Conservation (phyloP, 345 rosid genomes). For the Eucalyptus pauciflora region DNA sequence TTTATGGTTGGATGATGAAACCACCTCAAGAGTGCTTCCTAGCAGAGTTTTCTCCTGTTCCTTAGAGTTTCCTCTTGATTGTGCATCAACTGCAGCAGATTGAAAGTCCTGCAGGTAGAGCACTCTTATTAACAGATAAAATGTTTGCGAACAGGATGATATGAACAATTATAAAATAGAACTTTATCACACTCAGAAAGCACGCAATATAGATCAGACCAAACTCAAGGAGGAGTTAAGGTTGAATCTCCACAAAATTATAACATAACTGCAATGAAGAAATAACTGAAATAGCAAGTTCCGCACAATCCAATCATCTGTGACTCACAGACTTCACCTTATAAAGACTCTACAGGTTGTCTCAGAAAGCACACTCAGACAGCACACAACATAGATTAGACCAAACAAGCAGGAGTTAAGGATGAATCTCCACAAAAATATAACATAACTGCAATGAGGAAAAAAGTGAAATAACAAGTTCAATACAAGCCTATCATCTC, state of each 20-base stretch:
- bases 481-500: not conserved
- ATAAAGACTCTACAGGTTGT: not conserved
- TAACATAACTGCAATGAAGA: not conserved
- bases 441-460: not conserved
- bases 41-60: not conserved
- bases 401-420: not conserved
- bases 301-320: not conserved
- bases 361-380: not conserved
- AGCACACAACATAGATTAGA: not conserved
- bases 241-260: not conserved
- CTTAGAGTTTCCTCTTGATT: not conserved
- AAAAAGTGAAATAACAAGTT: not conserved
- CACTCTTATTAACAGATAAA: not conserved
- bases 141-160: not conserved
- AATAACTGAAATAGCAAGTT: not conserved
- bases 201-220: not conserved
- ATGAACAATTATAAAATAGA: not conserved
- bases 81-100: constrained; percentile 15
- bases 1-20: constrained; percentile 25
- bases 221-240: not conserved
- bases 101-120: constrained; percentile 26
- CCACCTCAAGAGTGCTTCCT: constrained; percentile 5
- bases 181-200: not conserved
- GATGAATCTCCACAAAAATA: not conserved
- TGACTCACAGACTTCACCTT: not conserved